Conservation (phyloP, 2,329 filamentous ascomycete genomes). For the Cladophialophora exuberans region DNA sequence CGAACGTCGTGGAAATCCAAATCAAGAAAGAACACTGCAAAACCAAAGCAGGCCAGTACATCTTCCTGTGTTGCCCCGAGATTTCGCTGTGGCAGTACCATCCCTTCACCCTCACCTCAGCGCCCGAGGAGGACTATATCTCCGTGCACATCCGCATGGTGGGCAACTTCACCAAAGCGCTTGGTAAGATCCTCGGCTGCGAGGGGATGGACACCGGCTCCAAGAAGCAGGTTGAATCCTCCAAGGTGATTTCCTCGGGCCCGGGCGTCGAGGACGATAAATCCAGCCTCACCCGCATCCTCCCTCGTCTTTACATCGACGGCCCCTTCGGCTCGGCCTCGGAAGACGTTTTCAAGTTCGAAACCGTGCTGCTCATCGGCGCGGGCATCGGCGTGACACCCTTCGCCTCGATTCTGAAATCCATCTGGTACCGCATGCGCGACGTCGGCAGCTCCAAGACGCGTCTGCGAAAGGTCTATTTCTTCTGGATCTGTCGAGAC, state of each 20-base stretch:
- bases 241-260: slow-evolving; percentile 47
- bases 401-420: slow-evolving; percentile 66
- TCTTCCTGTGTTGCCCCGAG: slow-evolving; percentile 84
- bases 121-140: slow-evolving; percentile 87
- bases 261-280: slow-evolving; percentile 31
- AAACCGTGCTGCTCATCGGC: slow-evolving; percentile 54
- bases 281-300: slow-evolving; percentile 54
- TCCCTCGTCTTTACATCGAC: slow-evolving; percentile 80
- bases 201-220: slow-evolving; percentile 44
- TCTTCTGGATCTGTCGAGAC: slow-evolving; percentile 90
- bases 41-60: slow-evolving; percentile 77
- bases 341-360: slow-evolving; percentile 75
- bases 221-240: not conserved
- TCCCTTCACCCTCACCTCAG: slow-evolving; percentile 83
- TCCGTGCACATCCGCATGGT: slow-evolving; percentile 82
- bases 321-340: slow-evolving; percentile 85
- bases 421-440: slow-evolving; percentile 87
- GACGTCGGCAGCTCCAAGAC: slow-evolving; percentile 71
- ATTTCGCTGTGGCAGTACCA: slow-evolving; percentile 89
- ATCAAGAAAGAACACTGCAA: slow-evolving; percentile 82
- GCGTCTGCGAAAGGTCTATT: slow-evolving; percentile 81
- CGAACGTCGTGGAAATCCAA: slow-evolving; percentile 87
- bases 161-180: slow-evolving; percentile 74
- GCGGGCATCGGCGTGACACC: slow-evolving; percentile 57
- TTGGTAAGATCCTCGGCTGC: slow-evolving; percentile 74